phyloP scores from a whole-genome alignment of 1,139 yeast genomes.

The Pichia sp. region DNA sequence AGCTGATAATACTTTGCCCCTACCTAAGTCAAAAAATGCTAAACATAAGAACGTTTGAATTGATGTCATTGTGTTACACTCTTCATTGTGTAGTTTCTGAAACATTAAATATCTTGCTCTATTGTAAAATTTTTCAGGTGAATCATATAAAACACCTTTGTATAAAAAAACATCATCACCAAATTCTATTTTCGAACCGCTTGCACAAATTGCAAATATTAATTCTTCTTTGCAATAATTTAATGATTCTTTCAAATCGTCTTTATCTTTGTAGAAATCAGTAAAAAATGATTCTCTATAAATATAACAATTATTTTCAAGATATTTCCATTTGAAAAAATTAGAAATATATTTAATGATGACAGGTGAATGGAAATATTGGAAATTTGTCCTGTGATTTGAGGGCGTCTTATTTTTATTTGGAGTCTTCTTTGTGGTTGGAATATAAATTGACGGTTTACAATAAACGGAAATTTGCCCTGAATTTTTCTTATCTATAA shows the following conservation, averaged over 20 bases:
- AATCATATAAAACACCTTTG: slow-evolving; percentile 2
- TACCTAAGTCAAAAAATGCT: slow-evolving; percentile 11
- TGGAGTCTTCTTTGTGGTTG: not conserved
- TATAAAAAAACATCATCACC: slow-evolving; percentile 3
- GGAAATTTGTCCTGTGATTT: not conserved
- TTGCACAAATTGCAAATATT: slow-evolving; percentile 11
- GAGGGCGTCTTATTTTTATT: not conserved
- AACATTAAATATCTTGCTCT: slow-evolving; percentile 8
- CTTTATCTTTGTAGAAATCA: slow-evolving; percentile 9
- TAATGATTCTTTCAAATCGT: slow-evolving; percentile 8
- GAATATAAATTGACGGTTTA: slow-evolving; percentile 6
- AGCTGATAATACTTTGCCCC: slow-evolving; percentile 10
- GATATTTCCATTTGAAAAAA: slow-evolving; percentile 10
- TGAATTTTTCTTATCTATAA: not conserved
- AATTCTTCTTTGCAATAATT: slow-evolving; percentile 12
- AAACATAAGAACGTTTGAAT: slow-evolving; percentile 9
- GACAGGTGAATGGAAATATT: slow-evolving; percentile 3
- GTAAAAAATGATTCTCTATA: slow-evolving; percentile 13
- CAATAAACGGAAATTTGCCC: slow-evolving; percentile 7
- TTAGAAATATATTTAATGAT: slow-evolving; percentile 9
- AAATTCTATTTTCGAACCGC: slow-evolving; percentile 7
- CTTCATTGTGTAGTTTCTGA: slow-evolving; percentile 4
- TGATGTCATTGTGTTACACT: slow-evolving; percentile 3
- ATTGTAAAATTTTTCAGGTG: slow-evolving; percentile 9
- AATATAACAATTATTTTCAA: slow-evolving; percentile 6